Evolutionary conservation across 2,329 filamentous ascomycete genomes (phyloP).

Genomic region (Cryphonectria radicalis): DNA sequence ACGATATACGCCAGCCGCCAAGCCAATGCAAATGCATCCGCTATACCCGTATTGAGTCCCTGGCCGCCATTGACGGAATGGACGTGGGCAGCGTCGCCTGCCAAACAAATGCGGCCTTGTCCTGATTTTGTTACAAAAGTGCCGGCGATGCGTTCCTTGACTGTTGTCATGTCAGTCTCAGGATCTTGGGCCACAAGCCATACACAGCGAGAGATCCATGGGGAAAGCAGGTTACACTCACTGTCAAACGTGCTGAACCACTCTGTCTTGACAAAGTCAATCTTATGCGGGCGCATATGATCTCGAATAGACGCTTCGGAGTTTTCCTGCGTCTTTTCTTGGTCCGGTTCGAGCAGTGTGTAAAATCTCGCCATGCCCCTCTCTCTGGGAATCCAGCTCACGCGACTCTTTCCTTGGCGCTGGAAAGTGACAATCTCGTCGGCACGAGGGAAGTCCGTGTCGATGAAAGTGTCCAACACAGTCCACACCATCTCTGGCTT

Average conservation of each 20-base stretch:
- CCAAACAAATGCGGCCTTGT: slow-evolving; percentile 54
- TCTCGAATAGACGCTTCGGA: slow-evolving; percentile 48
- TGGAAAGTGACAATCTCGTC: slow-evolving; percentile 52
- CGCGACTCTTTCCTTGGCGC: slow-evolving; percentile 3
- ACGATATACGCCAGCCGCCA: slow-evolving; percentile 50
- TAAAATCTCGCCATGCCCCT: slow-evolving; percentile 53
- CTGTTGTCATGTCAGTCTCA: slow-evolving; percentile 32
- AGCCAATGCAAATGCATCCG: slow-evolving; percentile 57
- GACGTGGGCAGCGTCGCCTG: slow-evolving; percentile 63
- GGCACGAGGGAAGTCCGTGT: slow-evolving; percentile 52
- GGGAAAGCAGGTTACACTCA: slow-evolving; percentile 31
- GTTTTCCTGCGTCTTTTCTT: slow-evolving; percentile 46
- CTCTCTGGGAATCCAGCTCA: slow-evolving; percentile 49
- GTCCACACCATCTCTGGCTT: slow-evolving; percentile 57
- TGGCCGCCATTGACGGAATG: slow-evolving; percentile 61
- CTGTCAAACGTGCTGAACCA: slow-evolving; percentile 57
- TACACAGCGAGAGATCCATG: background rate
- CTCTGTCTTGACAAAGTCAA: slow-evolving; percentile 49
- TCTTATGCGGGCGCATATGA: slow-evolving; percentile 48
- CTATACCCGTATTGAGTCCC: slow-evolving; percentile 61
- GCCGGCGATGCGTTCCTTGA: slow-evolving; percentile 47
- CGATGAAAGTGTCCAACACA: slow-evolving; percentile 52
- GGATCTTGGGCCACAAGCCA: background rate
- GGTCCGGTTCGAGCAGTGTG: slow-evolving; percentile 45
- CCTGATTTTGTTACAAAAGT: slow-evolving; percentile 46